Base-by-base conservation (phyloP, 2,329 filamentous ascomycete genomes). In the Orbilia brochopaga region DNA sequence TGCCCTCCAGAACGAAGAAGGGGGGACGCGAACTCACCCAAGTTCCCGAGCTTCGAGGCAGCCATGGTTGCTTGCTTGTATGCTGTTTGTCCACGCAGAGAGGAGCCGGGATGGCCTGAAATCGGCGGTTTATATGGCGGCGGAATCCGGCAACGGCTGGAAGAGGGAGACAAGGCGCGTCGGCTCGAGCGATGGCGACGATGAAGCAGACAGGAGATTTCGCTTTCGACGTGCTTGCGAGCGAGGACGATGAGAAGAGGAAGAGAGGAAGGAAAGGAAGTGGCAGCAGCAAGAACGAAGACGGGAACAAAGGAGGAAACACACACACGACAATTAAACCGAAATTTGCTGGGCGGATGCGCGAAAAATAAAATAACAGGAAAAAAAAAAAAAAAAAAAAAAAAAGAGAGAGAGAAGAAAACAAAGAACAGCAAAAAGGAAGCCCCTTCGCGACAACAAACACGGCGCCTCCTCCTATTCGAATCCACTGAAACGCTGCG, bases 11-110 rank as follows among this genome's bases (percentile, higher is more conserved):
- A 15, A 32, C 50, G 50, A 48, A 58, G 58, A 57, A n/a, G 32
- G 42, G 67, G 59, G 24, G 59, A 72, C 55, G 60, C 60, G 50
- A 50, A 72, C 67, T 72, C 55, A 72, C 67, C 67, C 62, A 72
- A 55, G 60, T 72, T 72, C 30, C 60, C 60, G 30, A 72, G 67
- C 60, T 72, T 72, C 32, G 67, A 65, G 50, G 67, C 67, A 51
- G 60, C 67, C 67, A 72, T 72, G 60, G 32, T 51, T 58, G 10
- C 6, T 51, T 58, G 10, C 6, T 23, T 15, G 23, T 32, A 17
- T 57, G 8, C 19, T 37, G 27, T 10, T 24, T 46, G 24, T 62
- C 35, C 54, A 53, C 54, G 51, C 51, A 48, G 42, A 32, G 27
- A 30, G 21, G 23, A 21, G 21, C 48, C 23, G n/a, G 40, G 40